A percentile compares a stretch with the other conserved stretches of the same genome.
Evolutionary conservation across 2,329 filamentous ascomycete species (phyloP).

Genomic region (Fusarium concolor): DNA sequence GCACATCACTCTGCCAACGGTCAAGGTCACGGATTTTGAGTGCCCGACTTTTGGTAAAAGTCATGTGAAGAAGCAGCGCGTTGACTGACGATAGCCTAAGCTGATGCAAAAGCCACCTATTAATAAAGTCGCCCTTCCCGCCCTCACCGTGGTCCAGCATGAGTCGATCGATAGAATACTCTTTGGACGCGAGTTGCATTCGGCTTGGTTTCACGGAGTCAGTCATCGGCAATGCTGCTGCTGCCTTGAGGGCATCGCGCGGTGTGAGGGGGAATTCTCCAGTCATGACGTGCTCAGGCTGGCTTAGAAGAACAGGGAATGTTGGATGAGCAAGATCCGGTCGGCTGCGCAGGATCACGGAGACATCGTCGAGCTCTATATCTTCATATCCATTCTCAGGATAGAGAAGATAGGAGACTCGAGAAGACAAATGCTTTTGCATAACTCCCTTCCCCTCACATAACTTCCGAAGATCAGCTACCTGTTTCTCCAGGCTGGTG

Average conservation of each 20-base stretch:
- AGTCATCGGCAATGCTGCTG: slow-evolving; percentile 52
- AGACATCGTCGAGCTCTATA: slow-evolving; percentile 53
- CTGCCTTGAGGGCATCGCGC: slow-evolving; percentile 54
- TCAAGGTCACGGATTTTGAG: slow-evolving; percentile 50
- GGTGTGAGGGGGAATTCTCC: slow-evolving; percentile 54
- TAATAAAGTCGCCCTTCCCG: slow-evolving; percentile 59
- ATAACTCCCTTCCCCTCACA: slow-evolving; percentile 59
- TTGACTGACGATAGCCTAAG: slow-evolving; percentile 61
- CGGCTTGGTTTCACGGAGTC: slow-evolving; percentile 50
- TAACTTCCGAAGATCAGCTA: slow-evolving; percentile 50
- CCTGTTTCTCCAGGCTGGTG: slow-evolving; percentile 49
- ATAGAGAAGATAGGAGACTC: slow-evolving; percentile 56
- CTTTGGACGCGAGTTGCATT: slow-evolving; percentile 59
- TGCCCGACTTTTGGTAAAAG: slow-evolving; percentile 45
- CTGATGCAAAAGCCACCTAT: slow-evolving; percentile 64
- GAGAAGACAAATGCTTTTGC: slow-evolving; percentile 55
- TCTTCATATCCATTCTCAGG: slow-evolving; percentile 54
- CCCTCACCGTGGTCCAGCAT: slow-evolving; percentile 52
- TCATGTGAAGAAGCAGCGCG: slow-evolving; percentile 56
- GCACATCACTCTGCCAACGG: slow-evolving; percentile 54
- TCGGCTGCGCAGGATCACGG: slow-evolving; percentile 37
- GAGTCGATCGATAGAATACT: slow-evolving; percentile 60
- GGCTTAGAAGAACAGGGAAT: slow-evolving; percentile 62
- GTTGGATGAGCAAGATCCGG: slow-evolving; percentile 53
- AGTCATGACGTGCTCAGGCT: slow-evolving; percentile 59